Conservation (phyloP, 2,329 filamentous ascomycete species). For the Metarhizium brunneum region DNA sequence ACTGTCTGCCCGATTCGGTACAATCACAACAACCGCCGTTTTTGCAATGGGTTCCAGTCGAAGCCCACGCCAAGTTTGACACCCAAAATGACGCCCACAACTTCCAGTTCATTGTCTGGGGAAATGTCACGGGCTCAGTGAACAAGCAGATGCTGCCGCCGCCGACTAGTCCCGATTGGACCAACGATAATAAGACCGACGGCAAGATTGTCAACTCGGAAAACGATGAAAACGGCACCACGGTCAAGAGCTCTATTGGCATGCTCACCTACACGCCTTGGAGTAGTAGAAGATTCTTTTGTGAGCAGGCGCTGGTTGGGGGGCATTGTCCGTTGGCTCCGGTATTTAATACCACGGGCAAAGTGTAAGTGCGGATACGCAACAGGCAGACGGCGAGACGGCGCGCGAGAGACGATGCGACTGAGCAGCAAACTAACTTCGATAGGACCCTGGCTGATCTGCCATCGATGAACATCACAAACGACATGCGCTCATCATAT, state of each 20-base stretch:
- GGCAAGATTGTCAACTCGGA: constrained; percentile 72
- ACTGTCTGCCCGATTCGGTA: constrained; percentile 63
- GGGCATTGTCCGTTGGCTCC: constrained; percentile 67
- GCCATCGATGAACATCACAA: constrained; percentile 63
- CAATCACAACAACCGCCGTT: constrained; percentile 44
- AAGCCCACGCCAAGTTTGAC: constrained; percentile 67
- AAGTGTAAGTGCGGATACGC: constrained; percentile 10
- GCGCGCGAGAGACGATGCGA: too few species aligned
- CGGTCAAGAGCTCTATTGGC: constrained; percentile 61
- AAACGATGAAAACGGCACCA: constrained; percentile 55
- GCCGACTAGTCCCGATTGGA: constrained; percentile 51
- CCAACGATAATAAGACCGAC: constrained; percentile 44
- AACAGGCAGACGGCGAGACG: neutral
- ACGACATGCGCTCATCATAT: constrained; percentile 74
- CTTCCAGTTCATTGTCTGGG: constrained; percentile 74
- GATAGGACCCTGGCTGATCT: constrained; percentile 35
- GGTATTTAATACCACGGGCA: constrained; percentile 43
- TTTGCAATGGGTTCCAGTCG: constrained; percentile 73
- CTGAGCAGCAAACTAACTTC: neutral
- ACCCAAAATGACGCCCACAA: constrained; percentile 48
- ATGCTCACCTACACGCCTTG: constrained; percentile 72
- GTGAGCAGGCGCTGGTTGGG: constrained; percentile 48
- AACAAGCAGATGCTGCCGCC: constrained; percentile 49
- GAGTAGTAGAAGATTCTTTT: constrained; percentile 52
- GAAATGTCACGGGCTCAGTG: constrained; percentile 76